phyloP scores from a whole-genome alignment of 345 rosid genomes.

The Trapa bicornis region DNA sequence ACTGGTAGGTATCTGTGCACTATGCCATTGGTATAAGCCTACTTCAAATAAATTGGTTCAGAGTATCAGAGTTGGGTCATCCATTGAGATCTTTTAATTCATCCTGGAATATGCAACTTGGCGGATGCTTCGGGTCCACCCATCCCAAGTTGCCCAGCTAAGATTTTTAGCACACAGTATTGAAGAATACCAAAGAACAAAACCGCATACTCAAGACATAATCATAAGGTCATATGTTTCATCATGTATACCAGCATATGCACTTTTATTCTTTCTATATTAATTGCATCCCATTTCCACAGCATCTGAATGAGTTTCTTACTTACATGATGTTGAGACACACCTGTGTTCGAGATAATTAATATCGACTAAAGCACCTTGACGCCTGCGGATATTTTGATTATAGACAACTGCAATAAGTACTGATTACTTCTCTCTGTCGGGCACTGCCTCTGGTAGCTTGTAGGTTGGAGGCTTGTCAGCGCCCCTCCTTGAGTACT shows the following conservation, averaged over 20 bases:
- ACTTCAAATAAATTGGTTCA: background rate
- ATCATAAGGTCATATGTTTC: background rate
- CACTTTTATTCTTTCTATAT: background rate
- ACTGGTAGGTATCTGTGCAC: background rate
- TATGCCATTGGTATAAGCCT: background rate
- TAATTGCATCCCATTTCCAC: background rate
- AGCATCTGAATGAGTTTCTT: background rate
- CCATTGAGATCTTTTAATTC: background rate
- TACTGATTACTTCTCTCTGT: slow-evolving; percentile 16
- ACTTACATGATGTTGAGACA: background rate
- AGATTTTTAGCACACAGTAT: background rate
- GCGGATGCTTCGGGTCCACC: background rate
- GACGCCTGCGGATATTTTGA: background rate
- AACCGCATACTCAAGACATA: background rate
- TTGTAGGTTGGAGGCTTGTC: slow-evolving; percentile 69
- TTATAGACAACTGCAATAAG: background rate
- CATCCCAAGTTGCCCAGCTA: background rate
- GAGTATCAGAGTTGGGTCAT: background rate
- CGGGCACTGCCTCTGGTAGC: slow-evolving; percentile 61
- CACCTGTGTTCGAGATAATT: too few relatives aligned
- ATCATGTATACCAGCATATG: background rate
- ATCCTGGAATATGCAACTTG: background rate
- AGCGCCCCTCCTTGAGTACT: slow-evolving; percentile 73
- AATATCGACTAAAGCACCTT: background rate
- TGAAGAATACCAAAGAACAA: background rate